These are phyloP conservation scores for Rubia tinctorum DNA, from an alignment of 305 asterid genomes.

Conservation along the genomic window DNA sequence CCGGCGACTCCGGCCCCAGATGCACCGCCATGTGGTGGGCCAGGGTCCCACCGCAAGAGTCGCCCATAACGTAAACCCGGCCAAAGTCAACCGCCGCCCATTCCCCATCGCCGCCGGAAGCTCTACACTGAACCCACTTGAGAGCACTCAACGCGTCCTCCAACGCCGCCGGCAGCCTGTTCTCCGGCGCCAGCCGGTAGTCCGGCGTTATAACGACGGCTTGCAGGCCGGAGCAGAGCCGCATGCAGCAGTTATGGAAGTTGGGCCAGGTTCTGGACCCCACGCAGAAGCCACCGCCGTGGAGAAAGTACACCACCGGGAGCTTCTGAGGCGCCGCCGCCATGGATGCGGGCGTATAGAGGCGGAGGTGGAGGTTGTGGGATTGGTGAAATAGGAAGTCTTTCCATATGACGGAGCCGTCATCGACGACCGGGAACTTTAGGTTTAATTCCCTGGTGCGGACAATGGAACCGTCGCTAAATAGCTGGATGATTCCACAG, in stretches of 20 bases:
- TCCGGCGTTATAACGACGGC: conserved; percentile 67
- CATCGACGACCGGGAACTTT: conserved; percentile 24
- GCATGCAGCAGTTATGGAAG: conserved; percentile 61
- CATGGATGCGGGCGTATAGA: conserved; percentile 44
- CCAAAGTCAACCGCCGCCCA: conserved; percentile 41
- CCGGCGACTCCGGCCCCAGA: conserved; percentile 48
- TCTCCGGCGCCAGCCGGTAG: conserved; percentile 84
- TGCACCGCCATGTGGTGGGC: conserved; percentile 77
- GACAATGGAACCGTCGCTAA: conserved; percentile 36
- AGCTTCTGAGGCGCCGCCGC: conserved; percentile 14
- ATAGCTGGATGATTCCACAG: conserved; percentile 25
- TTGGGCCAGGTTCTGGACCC: conserved; percentile 79
- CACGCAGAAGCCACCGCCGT: conserved; percentile 83
- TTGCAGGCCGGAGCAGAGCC: conserved; percentile 52
- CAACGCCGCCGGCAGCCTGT: conserved; percentile 75
- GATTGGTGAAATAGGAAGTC: conserved; percentile 39
- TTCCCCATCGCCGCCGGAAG: conserved; percentile 3
- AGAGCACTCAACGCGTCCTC: conserved; percentile 50
- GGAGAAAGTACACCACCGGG: conserved; percentile 58
- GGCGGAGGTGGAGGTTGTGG: conserved; percentile 62
- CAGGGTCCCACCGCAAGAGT: conserved; percentile 79
- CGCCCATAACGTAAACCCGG: conserved; percentile 56
- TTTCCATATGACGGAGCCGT: conserved; percentile 52
- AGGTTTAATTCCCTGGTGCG: conserved; percentile 14
- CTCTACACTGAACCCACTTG: conserved; percentile 61